Base-by-base conservation (phyloP, 225 moss, liverwort and hornwort species). In the Antitrichia curtipendula region DNA sequence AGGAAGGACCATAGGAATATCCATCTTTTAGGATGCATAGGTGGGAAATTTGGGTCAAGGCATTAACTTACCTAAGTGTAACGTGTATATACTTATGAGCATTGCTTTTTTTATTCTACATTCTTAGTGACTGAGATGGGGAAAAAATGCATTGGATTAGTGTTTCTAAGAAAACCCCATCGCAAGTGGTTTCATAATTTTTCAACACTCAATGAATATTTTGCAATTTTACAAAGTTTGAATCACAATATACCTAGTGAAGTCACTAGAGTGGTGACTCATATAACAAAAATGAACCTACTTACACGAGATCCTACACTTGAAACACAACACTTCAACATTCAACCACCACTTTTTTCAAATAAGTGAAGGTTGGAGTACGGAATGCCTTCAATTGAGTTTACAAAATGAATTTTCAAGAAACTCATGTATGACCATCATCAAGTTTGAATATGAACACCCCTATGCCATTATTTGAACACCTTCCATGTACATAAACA, bases 21-120 rank as follows among this genome's bases (percentile, higher is more conserved):
- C 14, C 5, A 8, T 69, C 24, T 40, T 69, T 8, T 0, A 13
- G 0, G 8, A 23, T n/a, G 3, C 5, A 0, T 40, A 3, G 41
- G 40, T 41, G 15, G 24, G 22, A 4, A 41, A 70, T 40, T 41
- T 41, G 24, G n/a, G 2, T 14, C 25, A 41, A 25, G 25, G 25
- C 8, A 70, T 25, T 70, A 1, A 5, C 23, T 0, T 40, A 0
- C 13, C 4, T 41, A 15, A 14, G 5, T 70, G 15, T 70, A 70
- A 70, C 3, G 27, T 27, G 8, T 70, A 3, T 1, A 27, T 10
- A 16, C 1, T 3, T 28, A 5, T 5, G 5, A 43, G 3, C 9
- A 70, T 43, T 3, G 16, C 3, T 25, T 70, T 41, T 23, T 27
- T 3, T 70, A 5, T 25, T 13, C 25, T 14, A 25, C 0, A 24